Base-by-base conservation (phyloP, 164 flowering plant species). In the Umbellularia californica region DNA sequence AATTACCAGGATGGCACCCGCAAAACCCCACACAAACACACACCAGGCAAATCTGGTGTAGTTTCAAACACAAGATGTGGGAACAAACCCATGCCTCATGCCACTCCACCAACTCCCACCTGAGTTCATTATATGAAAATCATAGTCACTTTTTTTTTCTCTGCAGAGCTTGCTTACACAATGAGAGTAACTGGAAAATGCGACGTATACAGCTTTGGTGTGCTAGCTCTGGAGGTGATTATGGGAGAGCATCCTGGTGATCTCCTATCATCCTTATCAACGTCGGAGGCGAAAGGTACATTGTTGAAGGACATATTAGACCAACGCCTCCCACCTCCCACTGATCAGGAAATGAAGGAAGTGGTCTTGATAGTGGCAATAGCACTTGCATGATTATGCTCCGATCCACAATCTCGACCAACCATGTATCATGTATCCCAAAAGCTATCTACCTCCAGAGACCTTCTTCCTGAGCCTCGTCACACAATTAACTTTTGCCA, bases 341-440 rank as follows among this genome's bases (percentile, higher is more conserved):
- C 20, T 3, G 62, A 13, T 23, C 62, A 2, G 3, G 33, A 55
- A 3, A 27, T 24, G 24, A 15, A 77, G 23, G 68, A 68, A 9
- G 30, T 72, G 1, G 67, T 14, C 47, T 28, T 7, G 22, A 50
- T 28, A 10, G 76, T 60, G 35, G 58, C 14, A 60, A 17, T 72
- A 5, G 76, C 72, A 1, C 33, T 77, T 28, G 35, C 60, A 27
- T 77, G 79, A 30, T n/a, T 72, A 13, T 28, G 27, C 20, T 9
- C 28, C 47, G 51, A 72, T 72, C 79, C 79, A n/a, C 70, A 68
- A 52, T 33, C 68, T 33, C 72, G 75, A 2, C 79, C 79, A 6
- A 25, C 79, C 50, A 71, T 72, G 78, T 33, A 35, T 2, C 55
- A 71, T 19, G 66, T 76, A 2, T 76, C 74, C 1, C 66, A 65